A percentile compares a stretch with the other conserved stretches of the same genome.
Evolutionary conservation across 495 filamentous ascomycete species (phyloP).

Genomic region (Hyaloscypha bicolor): DNA sequence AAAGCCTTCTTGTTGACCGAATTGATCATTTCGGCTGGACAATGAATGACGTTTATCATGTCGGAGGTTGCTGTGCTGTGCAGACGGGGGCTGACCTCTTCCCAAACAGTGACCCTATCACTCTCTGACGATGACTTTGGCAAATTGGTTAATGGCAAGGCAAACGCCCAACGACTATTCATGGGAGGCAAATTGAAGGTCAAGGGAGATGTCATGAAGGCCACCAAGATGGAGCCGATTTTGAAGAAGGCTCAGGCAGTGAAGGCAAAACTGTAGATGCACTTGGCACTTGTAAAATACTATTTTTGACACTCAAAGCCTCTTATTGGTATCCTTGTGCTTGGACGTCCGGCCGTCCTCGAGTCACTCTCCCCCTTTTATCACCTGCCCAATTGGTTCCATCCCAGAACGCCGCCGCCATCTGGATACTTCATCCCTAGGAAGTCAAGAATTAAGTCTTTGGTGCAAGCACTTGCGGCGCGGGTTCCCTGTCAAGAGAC

Average conservation of each 20-base stretch:
- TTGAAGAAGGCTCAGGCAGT: constrained; percentile 82
- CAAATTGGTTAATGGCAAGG: constrained; percentile 81
- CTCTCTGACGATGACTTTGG: constrained; percentile 87
- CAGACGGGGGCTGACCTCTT: not conserved
- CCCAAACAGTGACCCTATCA: constrained; percentile 70
- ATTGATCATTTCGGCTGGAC: too few species aligned
- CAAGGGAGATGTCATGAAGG: constrained; percentile 98
- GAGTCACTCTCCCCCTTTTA: not conserved
- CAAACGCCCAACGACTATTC: constrained; percentile 92
- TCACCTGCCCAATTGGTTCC: constrained; percentile 9
- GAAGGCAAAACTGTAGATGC: constrained; percentile 77
- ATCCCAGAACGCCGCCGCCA: too few species aligned
- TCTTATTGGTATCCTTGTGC: not conserved
- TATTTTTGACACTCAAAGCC: not conserved
- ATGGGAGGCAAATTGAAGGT: constrained; percentile 98
- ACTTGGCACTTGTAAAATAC: constrained; percentile 9
- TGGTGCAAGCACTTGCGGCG: too few species aligned
- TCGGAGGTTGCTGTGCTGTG: not conserved
- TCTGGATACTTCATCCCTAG: too few species aligned
- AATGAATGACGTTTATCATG: not conserved
- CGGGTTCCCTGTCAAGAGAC: too few species aligned
- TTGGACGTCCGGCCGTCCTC: constrained; percentile 1
- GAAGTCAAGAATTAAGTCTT: too few species aligned
- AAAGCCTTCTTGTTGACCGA: constrained; percentile 5
- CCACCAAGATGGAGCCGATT: constrained; percentile 93